Evolutionary conservation across 164 flowering plant genomes (phyloP), one percentile per base, ranked within the genome.

Genomic region (Nymphaea colorata): DNA sequence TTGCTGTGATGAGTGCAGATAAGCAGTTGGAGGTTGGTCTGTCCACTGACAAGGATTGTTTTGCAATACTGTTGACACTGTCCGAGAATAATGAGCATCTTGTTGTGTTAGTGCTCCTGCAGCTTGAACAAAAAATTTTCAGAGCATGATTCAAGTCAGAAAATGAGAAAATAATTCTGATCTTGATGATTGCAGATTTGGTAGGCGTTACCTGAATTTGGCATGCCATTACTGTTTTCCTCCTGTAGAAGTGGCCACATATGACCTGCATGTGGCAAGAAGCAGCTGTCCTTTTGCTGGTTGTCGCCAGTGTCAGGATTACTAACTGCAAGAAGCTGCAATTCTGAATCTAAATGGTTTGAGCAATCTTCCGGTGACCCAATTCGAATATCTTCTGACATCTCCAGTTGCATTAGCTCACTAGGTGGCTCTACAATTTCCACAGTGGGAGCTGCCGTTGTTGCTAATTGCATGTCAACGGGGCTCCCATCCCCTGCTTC

Each of bases 361-460:
- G 97, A 89, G 5, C 78, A 88, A 59, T 88, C 94, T 11, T 93
- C 93, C 0, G 97, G 96, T 1, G 98, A 93, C 6, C 97, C 94
- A 0, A 91, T 66, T 61, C 88, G 78, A 44, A 89, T 89, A 44
- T 87, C 95, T 67, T 87, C 94, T 0, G 93, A 82, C 88, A 86
- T 83, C 47, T 91, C 96, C 51, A 86, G 70, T 72, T 89, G 96
- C 88, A 87, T 84, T 4, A 90, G 77, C 75, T 93, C 90, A 61
- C 85, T 87, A 0, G 63, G 87, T 47, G 55, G 55, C 55, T 47
- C 55, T 12, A 6, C 55, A 7, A 47, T 47, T 47, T 47, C 55
- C 55, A 47, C 55, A 6, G 55, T 6, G 55, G 55, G 7, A 47
- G 55, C 55, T 12, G 5, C 3, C 55, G 55, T 47, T 12, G 4